Percentiles rank a stretch among this genome's conserved stretches.
Conservation (phyloP, 1,139 yeast species). For the Eremothecium sinecaudum region DNA sequence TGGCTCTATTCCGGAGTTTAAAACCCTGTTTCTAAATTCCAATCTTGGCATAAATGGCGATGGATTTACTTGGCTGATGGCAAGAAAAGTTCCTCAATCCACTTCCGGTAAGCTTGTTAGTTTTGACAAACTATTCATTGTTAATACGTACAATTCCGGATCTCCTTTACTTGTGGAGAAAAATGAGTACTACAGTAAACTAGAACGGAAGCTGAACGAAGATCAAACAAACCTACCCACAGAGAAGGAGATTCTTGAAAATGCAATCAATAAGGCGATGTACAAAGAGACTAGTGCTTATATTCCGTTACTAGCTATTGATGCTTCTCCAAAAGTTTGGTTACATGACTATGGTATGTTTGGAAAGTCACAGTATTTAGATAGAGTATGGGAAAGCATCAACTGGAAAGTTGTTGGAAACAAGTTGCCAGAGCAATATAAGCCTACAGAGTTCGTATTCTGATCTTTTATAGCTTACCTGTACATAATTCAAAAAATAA, state of each 20-base stretch:
- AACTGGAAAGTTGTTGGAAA: conserved; percentile 59
- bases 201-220: conserved; percentile 26
- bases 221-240: conserved; percentile 13
- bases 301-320: conserved; percentile 58
- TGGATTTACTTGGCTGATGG: conserved; percentile 69
- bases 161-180: conserved; percentile 40
- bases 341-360: conserved; percentile 65
- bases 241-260: conserved; percentile 22
- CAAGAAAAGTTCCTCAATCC: conserved; percentile 36
- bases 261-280: conserved; percentile 17
- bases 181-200: conserved; percentile 26
- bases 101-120: conserved; percentile 25
- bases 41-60: conserved; percentile 62
- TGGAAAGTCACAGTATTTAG: conserved; percentile 59
- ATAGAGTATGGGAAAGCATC: conserved; percentile 61
- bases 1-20: conserved; percentile 61
- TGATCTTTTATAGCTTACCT: no score
- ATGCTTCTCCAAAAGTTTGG: conserved; percentile 61
- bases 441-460: no score
- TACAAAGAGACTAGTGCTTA: conserved; percentile 31
- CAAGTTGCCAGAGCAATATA: no score
- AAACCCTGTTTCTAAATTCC: conserved; percentile 52
- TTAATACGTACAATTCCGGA: conserved; percentile 72
- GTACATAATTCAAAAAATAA: no score
- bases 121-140: conserved; percentile 45